phyloP scores from a whole-genome alignment of 1,284 basidiomycete genomes.

The Nidula niveotomentosa region DNA sequence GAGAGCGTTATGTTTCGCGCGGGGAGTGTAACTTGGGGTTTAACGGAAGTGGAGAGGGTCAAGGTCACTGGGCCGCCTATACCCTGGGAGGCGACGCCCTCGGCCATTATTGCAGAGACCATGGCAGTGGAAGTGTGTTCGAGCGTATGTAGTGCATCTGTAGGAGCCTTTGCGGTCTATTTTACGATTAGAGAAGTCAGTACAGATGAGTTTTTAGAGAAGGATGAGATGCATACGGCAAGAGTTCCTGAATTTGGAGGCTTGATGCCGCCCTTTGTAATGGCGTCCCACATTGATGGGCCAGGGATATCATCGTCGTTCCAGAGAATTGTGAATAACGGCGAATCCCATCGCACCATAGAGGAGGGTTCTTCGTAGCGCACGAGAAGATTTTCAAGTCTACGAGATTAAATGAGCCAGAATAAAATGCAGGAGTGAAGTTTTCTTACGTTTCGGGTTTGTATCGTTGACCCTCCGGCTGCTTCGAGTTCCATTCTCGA shows the following conservation, averaged over 20 bases:
- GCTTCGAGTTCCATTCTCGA: slow-evolving; percentile 69
- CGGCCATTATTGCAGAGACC: slow-evolving; percentile 67
- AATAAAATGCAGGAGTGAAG: too few relatives aligned
- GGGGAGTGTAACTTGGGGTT: slow-evolving; percentile 55
- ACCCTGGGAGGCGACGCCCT: slow-evolving; percentile 36
- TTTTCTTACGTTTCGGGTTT: slow-evolving; percentile 53
- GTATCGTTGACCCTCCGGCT: slow-evolving; percentile 24
- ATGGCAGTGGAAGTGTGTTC: slow-evolving; percentile 71
- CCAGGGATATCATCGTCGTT: slow-evolving; percentile 70
- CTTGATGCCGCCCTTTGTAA: slow-evolving; percentile 79
- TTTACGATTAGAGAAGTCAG: slow-evolving; percentile 3
- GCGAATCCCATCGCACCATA: slow-evolving; percentile 97
- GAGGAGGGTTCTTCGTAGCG: slow-evolving; percentile 96
- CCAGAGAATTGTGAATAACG: slow-evolving; percentile 85
- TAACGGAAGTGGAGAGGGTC: slow-evolving; percentile 38
- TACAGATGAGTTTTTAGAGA: not conserved
- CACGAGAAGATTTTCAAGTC: slow-evolving; percentile 86
- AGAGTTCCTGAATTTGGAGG: slow-evolving; percentile 88
- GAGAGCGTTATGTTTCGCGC: slow-evolving; percentile 73
- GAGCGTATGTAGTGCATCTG: slow-evolving; percentile 78
- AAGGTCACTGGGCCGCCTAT: slow-evolving; percentile 58
- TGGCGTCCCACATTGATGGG: slow-evolving; percentile 78
- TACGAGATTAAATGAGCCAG: slow-evolving; percentile 25
- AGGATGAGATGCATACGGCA: slow-evolving; percentile 49
- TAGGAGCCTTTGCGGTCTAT: slow-evolving; percentile 76